phyloP scores from a whole-genome alignment of 2,329 filamentous ascomycete genomes.

The Trichoderma harzianum region DNA sequence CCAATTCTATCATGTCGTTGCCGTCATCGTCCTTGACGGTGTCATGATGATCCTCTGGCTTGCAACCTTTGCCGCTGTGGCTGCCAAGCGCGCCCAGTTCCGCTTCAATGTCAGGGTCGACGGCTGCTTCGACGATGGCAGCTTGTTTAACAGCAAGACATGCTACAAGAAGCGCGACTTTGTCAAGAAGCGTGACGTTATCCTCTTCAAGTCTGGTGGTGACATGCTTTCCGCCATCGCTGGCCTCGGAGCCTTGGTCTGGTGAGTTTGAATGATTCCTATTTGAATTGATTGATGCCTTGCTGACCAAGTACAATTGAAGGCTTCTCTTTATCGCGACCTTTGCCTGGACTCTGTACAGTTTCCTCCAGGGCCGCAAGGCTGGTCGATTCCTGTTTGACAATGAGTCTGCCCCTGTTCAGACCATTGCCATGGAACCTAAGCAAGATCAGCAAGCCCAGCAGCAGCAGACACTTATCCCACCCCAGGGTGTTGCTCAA shows the following conservation, averaged over 20 bases:
- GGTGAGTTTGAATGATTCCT: conserved; percentile 29
- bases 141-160: conserved; percentile 36
- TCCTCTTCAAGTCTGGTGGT: conserved; percentile 36
- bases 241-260: conserved; percentile 42
- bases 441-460: conserved; percentile 30
- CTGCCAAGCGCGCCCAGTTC: conserved; percentile 39
- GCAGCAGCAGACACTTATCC: conserved; percentile 19
- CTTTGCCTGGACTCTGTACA: conserved; percentile 36
- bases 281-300: too few relatives aligned
- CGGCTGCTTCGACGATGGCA: conserved; percentile 38
- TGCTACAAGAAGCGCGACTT: conserved; percentile 34
- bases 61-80: conserved; percentile 40
- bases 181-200: conserved; percentile 29
- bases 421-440: conserved; percentile 35
- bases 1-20: conserved; percentile 42
- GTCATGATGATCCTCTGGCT: conserved; percentile 48
- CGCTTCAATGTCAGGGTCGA: conserved; percentile 30
- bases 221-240: conserved; percentile 39
- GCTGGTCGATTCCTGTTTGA: conserved; percentile 33
- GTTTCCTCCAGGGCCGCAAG: conserved; percentile 38
- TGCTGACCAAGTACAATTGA: not conserved
- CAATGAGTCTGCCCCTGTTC: conserved; percentile 17
- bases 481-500: conserved; percentile 19
- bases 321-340: conserved; percentile 40
- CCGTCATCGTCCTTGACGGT: conserved; percentile 42